Conservation (phyloP, 768 basidiomycete genomes). For the Dioszegia hungarica region DNA sequence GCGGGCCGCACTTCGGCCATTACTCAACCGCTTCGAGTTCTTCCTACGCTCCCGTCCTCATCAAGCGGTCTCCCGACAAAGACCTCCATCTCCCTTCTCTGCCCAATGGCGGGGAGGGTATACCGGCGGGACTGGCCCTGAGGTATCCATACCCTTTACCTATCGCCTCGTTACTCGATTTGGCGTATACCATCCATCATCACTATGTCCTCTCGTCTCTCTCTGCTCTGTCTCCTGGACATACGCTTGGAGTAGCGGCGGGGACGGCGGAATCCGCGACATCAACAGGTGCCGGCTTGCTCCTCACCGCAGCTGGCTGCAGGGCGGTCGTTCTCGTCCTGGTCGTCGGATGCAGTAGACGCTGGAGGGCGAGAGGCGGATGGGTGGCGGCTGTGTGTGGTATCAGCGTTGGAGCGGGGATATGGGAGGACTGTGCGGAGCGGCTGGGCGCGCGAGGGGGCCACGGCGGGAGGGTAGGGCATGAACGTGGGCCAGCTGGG, state of each 20-base stretch:
- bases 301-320: neutral
- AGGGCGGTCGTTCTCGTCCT: conserved; percentile 6
- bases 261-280: neutral
- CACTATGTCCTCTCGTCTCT: neutral
- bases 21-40: neutral
- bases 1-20: too few relatives aligned
- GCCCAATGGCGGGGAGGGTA: neutral
- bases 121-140: neutral
- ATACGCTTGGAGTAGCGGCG: neutral
- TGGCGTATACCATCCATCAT: conserved; percentile 14
- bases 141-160: conserved; percentile 26
- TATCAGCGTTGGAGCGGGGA: conserved; percentile 13
- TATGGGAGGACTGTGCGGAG: conserved; percentile 30
- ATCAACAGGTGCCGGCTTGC: neutral
- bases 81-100: neutral
- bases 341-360: conserved; percentile 13
- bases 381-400: conserved; percentile 20
- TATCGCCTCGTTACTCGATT: conserved; percentile 13
- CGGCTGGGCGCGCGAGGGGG: conserved; percentile 3
- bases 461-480: neutral
- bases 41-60: conserved; percentile 7
- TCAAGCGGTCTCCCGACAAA: neutral
- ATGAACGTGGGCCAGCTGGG: too few relatives aligned
- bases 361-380: conserved; percentile 28
- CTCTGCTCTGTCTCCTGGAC: neutral